Evolutionary conservation across 2,329 filamentous ascomycete species (phyloP), one percentile per base, ranked within the genome.

Genomic region (Aspergillus luchuensis): DNA sequence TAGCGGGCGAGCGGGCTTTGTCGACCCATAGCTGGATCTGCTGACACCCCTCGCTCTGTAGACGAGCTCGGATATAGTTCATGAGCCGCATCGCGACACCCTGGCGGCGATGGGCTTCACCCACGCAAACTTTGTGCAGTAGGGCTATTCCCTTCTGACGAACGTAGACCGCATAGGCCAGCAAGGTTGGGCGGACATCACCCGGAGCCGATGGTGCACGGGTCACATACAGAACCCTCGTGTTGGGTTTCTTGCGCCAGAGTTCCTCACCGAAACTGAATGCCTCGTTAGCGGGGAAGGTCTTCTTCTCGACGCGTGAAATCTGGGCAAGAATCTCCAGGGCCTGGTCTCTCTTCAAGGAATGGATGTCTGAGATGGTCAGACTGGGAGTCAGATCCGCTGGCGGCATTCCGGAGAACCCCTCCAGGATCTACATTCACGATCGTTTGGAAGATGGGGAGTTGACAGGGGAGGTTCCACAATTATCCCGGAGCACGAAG

Each of bases 21-120:
- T 85, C 81, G 48, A 84, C 82, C 82, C 82, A 84, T 56, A 84
- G 68, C 47, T 81, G 78, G 59, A 85, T 78, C 51, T 69, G 77
- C 63, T 77, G 73, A 68, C 81, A 83, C 54, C 80, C 81, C 69
- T 80, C 78, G 63, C 73, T 78, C 65, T 73, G 73, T 58, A 84
- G 74, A 52, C 75, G 73, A 53, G 72, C 65, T 54, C 75, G 72
- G 64, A 83, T 76, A 63, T 76, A 76, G 61, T 73, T 69, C 68
- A 84, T 70, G 60, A 84, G 71, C 68, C 74, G 72, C 62, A 71
- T 75, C 47, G 78, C 82, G 21, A 84, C 67, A n/a, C 82, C 81
- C 67, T 76, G 76, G 28, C 76, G 72, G 65, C 82, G 79, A 69
- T 80, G 75, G 45, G 72, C 64, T 67, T 80, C 78, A 28, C 78